Conservation (phyloP, 345 rosid genomes). For the Melaleuca alternifolia region DNA sequence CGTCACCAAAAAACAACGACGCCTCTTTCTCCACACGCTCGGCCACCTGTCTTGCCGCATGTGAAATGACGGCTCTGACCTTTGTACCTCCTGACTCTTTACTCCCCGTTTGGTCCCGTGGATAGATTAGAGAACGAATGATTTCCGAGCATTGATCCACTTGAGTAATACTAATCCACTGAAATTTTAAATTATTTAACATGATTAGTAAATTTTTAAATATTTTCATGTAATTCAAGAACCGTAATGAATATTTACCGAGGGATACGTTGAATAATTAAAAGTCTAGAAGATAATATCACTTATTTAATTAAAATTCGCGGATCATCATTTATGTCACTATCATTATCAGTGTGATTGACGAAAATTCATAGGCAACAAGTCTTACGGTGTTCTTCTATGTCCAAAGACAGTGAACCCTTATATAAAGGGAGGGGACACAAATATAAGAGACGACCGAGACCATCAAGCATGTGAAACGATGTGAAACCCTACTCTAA, state of each 20-base stretch:
- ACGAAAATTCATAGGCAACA: accelerated
- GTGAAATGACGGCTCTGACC: background rate
- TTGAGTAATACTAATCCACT: accelerated
- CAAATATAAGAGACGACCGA: background rate
- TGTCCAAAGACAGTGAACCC: too few species aligned
- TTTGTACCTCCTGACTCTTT: background rate
- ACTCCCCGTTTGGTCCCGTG: background rate
- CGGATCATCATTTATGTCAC: background rate
- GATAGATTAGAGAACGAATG: background rate
- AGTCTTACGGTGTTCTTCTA: background rate
- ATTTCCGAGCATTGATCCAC: background rate
- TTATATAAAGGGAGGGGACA: background rate
- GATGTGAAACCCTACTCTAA: accelerated
- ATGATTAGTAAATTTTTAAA: background rate
- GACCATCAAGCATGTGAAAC: background rate
- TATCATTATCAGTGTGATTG: background rate
- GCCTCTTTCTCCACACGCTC: background rate
- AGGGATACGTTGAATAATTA: too few species aligned
- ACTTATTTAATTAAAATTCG: background rate
- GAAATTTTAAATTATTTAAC: background rate
- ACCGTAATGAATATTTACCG: background rate
- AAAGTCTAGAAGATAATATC: accelerated
- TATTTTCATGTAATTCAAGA: background rate
- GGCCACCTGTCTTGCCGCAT: background rate
- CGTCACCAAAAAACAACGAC: too few species aligned